phyloP scores from a whole-genome alignment of 805 yeast species.

The Hyphopichia homilentoma region DNA sequence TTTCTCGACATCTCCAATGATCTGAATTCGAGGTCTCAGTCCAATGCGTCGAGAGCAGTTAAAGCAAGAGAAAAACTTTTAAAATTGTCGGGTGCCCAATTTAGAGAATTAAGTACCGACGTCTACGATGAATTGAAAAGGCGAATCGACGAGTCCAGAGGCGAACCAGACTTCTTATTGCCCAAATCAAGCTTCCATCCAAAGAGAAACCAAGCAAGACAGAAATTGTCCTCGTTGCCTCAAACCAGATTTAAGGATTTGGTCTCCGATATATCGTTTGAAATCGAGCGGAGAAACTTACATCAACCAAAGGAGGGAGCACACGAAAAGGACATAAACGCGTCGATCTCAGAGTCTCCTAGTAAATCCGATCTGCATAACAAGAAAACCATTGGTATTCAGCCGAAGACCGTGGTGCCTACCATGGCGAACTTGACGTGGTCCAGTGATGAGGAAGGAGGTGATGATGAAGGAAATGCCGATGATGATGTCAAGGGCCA shows the following conservation, averaged over 20 bases:
- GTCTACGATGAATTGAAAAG: conserved; percentile 90
- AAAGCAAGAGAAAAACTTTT: conserved; percentile 83
- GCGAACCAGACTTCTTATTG: conserved; percentile 59
- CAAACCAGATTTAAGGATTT: conserved; percentile 81
- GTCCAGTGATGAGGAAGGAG: conserved; percentile 80
- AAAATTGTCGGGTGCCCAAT: conserved; percentile 77
- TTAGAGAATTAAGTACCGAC: conserved; percentile 87
- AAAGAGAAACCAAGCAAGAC: conserved; percentile 92
- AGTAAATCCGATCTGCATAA: conserved; percentile 4
- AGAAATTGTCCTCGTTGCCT: conserved; percentile 82
- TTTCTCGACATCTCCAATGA: conserved; percentile 51
- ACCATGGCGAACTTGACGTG: conserved; percentile 81
- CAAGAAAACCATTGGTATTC: conserved; percentile 40
- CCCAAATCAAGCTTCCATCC: conserved; percentile 81
- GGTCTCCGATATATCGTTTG: conserved; percentile 83
- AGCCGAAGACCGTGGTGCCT: conserved; percentile 73
- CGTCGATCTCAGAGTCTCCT: background rate
- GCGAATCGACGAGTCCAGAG: conserved; percentile 58
- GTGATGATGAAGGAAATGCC: conserved; percentile 6
- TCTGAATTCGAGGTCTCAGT: conserved; percentile 31
- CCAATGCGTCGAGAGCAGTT: conserved; percentile 58
- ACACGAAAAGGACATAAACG: background rate
- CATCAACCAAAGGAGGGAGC: conserved; percentile 18
- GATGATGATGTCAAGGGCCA: conserved; percentile 2
- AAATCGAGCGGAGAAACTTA: conserved; percentile 73